Evolutionary conservation across 129 eudicot species (phyloP).

Genomic region (Sambucus nigra): DNA sequence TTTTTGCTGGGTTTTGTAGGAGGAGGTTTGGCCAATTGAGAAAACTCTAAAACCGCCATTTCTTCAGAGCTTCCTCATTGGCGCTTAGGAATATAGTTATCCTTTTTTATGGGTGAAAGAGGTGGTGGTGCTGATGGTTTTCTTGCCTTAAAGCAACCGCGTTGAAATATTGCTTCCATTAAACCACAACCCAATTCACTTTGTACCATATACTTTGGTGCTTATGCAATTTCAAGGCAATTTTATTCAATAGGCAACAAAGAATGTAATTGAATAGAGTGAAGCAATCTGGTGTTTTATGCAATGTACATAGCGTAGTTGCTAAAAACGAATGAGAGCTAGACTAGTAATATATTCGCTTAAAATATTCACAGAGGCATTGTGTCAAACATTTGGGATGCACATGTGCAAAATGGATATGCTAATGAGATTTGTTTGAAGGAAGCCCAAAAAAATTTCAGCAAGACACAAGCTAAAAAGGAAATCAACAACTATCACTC

Average conservation of each 20-base stretch:
- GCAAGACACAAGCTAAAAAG: too few relatives aligned
- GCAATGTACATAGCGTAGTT: neutral
- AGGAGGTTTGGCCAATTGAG: slow-evolving; percentile 24
- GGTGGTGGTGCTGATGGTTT: slow-evolving; percentile 26
- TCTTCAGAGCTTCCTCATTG: slow-evolving; percentile 23
- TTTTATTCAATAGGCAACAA: too few relatives aligned
- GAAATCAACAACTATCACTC: too few relatives aligned
- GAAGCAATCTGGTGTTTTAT: neutral
- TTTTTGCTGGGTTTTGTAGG: slow-evolving; percentile 12
- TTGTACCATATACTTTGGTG: slow-evolving; percentile 24
- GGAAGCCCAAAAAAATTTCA: too few relatives aligned
- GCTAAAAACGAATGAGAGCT: slow-evolving; percentile 9
- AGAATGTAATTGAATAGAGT: neutral
- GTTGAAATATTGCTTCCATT: slow-evolving; percentile 38
- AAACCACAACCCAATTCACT: slow-evolving; percentile 59
- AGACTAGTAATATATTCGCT: too few relatives aligned
- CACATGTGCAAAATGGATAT: too few relatives aligned
- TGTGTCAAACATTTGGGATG: too few relatives aligned
- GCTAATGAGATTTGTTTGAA: too few relatives aligned
- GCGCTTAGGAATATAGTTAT: slow-evolving; percentile 13
- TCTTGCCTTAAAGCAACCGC: slow-evolving; percentile 17
- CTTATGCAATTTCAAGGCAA: slow-evolving; percentile 36
- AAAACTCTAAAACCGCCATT: slow-evolving; percentile 11
- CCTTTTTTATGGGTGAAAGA: slow-evolving; percentile 21
- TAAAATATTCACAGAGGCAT: too few relatives aligned